Conservation (phyloP, 2,329 filamentous ascomycete genomes). For the Lachnellula occidentalis region DNA sequence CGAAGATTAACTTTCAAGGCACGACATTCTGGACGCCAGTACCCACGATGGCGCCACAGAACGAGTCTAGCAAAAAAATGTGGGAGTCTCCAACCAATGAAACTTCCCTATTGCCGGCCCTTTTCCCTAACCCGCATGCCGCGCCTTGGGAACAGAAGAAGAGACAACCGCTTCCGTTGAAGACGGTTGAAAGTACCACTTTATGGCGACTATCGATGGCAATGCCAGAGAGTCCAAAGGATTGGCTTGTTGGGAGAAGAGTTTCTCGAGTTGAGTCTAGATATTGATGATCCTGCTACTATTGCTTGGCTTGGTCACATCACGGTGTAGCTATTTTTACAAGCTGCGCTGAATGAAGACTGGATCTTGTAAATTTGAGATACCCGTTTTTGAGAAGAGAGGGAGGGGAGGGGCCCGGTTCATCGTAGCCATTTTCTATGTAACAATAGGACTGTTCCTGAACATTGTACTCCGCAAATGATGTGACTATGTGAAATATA, state of each 20-base stretch:
- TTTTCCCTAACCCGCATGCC: constrained; percentile 16
- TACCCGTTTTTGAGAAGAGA: constrained; percentile 2
- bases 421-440: background rate
- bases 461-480: background rate
- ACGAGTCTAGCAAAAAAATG: constrained; percentile 5
- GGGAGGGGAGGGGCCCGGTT: background rate
- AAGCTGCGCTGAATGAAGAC: background rate
- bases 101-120: background rate
- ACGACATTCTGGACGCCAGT: constrained; percentile 4
- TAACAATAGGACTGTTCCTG: constrained; percentile 1
- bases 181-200: constrained; percentile 13
- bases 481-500: background rate
- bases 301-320: background rate
- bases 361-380: background rate
- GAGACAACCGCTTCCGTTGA: constrained; percentile 8
- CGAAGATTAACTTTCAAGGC: background rate
- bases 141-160: constrained; percentile 19
- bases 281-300: constrained; percentile 12
- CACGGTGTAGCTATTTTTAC: background rate
- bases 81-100: constrained; percentile 11
- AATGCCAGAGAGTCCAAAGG: constrained; percentile 14
- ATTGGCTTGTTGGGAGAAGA: constrained; percentile 19
- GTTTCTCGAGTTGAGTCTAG: constrained; percentile 19
- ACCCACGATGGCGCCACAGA: background rate
- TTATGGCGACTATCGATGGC: constrained; percentile 18